phyloP scores from a whole-genome alignment of 2,329 filamentous ascomycete genomes.

The Pezicula neosporulosa region DNA sequence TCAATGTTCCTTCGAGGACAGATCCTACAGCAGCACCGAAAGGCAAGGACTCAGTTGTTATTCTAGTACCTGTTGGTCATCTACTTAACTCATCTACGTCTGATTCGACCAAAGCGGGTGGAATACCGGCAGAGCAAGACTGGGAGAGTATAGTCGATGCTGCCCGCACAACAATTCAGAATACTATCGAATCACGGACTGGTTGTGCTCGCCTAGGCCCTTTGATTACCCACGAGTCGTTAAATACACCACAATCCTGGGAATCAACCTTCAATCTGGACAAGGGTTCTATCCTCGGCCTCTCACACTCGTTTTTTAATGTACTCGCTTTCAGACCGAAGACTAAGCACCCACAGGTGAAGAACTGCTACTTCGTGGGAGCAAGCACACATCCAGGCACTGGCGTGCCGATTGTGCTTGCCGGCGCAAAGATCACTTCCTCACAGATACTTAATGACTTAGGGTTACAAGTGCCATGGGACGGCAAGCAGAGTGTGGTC shows the following conservation, averaged over 20 bases:
- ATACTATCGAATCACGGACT: conserved; percentile 57
- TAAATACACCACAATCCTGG: conserved; percentile 67
- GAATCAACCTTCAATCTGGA: conserved; percentile 68
- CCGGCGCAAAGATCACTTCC: conserved; percentile 61
- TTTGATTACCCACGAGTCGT: conserved; percentile 46
- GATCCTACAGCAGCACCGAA: conserved; percentile 65
- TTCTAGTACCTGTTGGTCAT: conserved; percentile 71
- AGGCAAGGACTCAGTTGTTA: conserved; percentile 62
- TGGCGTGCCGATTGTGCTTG: conserved; percentile 70
- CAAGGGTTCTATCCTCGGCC: conserved; percentile 68
- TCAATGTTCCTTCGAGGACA: conserved; percentile 70
- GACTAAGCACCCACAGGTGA: conserved; percentile 40
- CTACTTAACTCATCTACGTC: conserved; percentile 45
- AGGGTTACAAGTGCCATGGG: conserved; percentile 16
- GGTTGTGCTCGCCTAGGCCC: conserved; percentile 43
- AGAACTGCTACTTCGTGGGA: conserved; percentile 66
- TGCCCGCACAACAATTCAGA: conserved; percentile 57
- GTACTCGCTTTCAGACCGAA: conserved; percentile 63
- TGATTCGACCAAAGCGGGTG: conserved; percentile 24
- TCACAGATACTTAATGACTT: conserved; percentile 43
- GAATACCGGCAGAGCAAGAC: conserved; percentile 43
- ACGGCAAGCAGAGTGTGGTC: conserved; percentile 4
- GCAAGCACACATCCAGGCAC: conserved; percentile 75
- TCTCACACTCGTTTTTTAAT: conserved; percentile 73
- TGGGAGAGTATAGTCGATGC: conserved; percentile 58